Evolutionary conservation across 345 rosid genomes (phyloP).

Genomic region (Chamaenerion angustifolium): DNA sequence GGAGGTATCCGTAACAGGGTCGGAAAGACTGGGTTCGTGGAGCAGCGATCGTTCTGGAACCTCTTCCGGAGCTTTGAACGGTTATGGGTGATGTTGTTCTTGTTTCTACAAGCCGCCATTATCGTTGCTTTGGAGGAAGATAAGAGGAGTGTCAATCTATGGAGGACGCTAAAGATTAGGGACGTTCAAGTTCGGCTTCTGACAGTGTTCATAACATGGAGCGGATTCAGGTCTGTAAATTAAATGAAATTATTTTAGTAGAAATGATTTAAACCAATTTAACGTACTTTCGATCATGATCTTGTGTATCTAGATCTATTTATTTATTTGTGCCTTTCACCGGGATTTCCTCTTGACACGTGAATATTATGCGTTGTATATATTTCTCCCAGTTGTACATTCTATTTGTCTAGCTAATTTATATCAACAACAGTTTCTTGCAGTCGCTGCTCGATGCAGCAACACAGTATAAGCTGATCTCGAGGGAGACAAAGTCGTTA

Average conservation of each 20-base stretch:
- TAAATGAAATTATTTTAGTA: too few species aligned
- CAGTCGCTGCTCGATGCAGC: constrained; percentile 61
- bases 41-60: constrained; percentile 89
- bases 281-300: too few species aligned
- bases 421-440: constrained; percentile 15
- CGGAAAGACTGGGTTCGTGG: constrained; percentile 94
- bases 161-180: constrained; percentile 33
- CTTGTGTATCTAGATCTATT: too few species aligned
- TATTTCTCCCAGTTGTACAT: too few species aligned
- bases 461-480: constrained; percentile 45
- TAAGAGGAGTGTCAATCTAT: constrained; percentile 28
- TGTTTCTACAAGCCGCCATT: constrained; percentile 67
- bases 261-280: too few species aligned
- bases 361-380: too few species aligned
- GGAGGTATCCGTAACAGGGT: constrained; percentile 38
- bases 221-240: constrained; percentile 34
- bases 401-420: too few species aligned
- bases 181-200: constrained; percentile 55
- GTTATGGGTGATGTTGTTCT: constrained; percentile 67
- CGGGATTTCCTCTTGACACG: too few species aligned
- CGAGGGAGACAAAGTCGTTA: constrained; percentile 57
- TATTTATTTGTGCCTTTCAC: too few species aligned
- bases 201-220: constrained; percentile 77
- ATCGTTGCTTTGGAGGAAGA: constrained; percentile 47
- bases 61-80: constrained; percentile 71